Evolutionary conservation across 345 rosid genomes (phyloP).

Genomic region (Citrus medica): DNA sequence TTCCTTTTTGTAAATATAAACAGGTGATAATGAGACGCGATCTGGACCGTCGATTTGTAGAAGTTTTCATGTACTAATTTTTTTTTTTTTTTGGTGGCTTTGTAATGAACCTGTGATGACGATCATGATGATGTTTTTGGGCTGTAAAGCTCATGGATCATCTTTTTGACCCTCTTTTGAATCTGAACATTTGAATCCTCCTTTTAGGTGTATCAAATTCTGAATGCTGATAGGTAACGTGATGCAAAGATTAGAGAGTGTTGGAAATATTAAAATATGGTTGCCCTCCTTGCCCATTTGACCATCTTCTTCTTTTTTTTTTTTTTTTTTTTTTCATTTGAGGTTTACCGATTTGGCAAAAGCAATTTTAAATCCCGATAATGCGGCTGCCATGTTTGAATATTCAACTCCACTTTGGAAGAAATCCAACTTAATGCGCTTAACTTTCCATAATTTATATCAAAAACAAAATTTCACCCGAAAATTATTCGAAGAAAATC

Average conservation of each 20-base stretch:
- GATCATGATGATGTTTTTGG: neutral
- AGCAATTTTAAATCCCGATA: too few species aligned
- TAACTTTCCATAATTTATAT: neutral
- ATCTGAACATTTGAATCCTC: neutral
- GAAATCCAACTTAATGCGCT: neutral
- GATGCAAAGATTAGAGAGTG: too few species aligned
- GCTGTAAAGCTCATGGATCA: neutral
- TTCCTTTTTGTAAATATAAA: neutral
- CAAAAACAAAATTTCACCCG: too few species aligned
- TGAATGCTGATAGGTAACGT: neutral
- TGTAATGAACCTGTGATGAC: conserved; percentile 1
- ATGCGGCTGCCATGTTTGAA: neutral
- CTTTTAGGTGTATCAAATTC: neutral
- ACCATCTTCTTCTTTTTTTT: too few species aligned
- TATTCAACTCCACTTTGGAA: neutral
- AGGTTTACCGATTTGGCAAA: too few species aligned
- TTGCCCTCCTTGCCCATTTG: too few species aligned
- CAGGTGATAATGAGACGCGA: neutral
- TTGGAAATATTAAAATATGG: too few species aligned
- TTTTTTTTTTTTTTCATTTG: too few species aligned
- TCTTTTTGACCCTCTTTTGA: neutral
- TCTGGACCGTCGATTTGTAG: neutral
- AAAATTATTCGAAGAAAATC: neutral
- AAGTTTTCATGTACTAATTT: neutral
- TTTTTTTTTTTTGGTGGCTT: neutral